Evolutionary conservation across 345 rosid species (phyloP).

Genomic region (Gossypium turneri): DNA sequence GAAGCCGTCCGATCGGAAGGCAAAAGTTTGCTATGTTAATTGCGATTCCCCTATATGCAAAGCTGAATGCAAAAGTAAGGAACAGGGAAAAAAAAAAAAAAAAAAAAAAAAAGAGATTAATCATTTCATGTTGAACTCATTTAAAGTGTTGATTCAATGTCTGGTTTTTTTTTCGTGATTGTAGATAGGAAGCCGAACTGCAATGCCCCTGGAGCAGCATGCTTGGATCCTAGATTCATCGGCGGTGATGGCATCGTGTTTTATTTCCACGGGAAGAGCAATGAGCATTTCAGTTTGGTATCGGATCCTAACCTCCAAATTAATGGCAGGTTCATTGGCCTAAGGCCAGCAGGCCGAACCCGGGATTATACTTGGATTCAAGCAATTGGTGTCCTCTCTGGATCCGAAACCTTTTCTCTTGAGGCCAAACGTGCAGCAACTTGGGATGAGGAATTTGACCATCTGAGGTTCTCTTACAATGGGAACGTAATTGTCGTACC

Average conservation of each 20-base stretch:
- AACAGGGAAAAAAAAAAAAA: not conserved
- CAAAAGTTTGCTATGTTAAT: conserved; percentile 33
- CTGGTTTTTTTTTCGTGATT: not conserved
- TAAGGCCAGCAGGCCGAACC: conserved; percentile 37
- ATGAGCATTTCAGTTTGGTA: conserved; percentile 45
- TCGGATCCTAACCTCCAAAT: conserved; percentile 51
- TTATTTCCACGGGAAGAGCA: conserved; percentile 59
- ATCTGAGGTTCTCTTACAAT: conserved; percentile 48
- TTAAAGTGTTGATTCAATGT: not conserved
- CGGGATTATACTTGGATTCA: conserved; percentile 62
- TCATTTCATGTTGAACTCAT: not conserved
- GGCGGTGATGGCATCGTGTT: conserved; percentile 51
- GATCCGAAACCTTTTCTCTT: conserved; percentile 48
- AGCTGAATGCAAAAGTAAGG: conserved; percentile 34
- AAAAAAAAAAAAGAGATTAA: not conserved
- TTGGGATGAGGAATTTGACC: conserved; percentile 55
- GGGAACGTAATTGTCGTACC: conserved; percentile 44
- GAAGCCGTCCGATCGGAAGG: conserved; percentile 24
- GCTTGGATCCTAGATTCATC: conserved; percentile 51
- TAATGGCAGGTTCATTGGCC: conserved; percentile 53
- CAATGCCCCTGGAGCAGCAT: conserved; percentile 54
- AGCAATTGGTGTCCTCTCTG: conserved; percentile 56
- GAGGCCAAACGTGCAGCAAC: conserved; percentile 47
- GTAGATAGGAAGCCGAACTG: conserved; percentile 29
- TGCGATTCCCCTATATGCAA: conserved; percentile 36